Evolutionary conservation across 2,329 filamentous ascomycete genomes (phyloP).

Genomic region (Cladophialophora exuberans): DNA sequence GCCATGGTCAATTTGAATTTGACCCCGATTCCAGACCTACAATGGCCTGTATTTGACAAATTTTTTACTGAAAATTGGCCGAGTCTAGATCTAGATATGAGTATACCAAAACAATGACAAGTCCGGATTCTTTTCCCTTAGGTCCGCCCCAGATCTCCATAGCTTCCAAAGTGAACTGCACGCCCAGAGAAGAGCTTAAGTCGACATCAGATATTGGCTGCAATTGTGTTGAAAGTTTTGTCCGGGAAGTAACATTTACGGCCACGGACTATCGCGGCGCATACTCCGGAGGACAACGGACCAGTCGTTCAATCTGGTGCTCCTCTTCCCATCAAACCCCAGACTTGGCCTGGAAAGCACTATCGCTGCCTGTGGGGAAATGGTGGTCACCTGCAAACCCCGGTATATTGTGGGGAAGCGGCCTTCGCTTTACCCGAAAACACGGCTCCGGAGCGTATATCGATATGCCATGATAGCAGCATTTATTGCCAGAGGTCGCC

Average conservation of each 20-base stretch:
- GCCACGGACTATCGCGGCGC: not conserved
- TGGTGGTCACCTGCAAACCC: not conserved
- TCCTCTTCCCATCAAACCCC: not conserved
- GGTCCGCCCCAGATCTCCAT: not conserved
- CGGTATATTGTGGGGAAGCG: too few species aligned
- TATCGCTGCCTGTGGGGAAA: not conserved
- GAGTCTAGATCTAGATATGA: slow-evolving; percentile 2
- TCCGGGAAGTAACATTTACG: too few species aligned
- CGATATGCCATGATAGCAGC: not conserved
- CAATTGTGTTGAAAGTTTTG: not conserved
- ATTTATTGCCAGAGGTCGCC: not conserved
- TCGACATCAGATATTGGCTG: not conserved
- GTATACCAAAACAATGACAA: not conserved
- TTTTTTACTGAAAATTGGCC: slow-evolving; percentile 2
- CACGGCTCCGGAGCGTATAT: not conserved
- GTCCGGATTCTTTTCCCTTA: not conserved
- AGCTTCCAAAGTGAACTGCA: not conserved
- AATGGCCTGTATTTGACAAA: slow-evolving; percentile 1
- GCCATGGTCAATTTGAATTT: slow-evolving; percentile 1
- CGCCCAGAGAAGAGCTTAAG: too few species aligned
- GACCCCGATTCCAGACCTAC: slow-evolving; percentile 3
- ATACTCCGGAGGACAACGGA: not conserved
- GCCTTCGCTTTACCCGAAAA: not conserved
- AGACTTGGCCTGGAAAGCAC: not conserved
- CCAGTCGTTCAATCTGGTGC: not conserved